These are phyloP conservation scores for Suillus sp. DNA, from an alignment of 768 basidiomycete species.

Conservation along the genomic window DNA sequence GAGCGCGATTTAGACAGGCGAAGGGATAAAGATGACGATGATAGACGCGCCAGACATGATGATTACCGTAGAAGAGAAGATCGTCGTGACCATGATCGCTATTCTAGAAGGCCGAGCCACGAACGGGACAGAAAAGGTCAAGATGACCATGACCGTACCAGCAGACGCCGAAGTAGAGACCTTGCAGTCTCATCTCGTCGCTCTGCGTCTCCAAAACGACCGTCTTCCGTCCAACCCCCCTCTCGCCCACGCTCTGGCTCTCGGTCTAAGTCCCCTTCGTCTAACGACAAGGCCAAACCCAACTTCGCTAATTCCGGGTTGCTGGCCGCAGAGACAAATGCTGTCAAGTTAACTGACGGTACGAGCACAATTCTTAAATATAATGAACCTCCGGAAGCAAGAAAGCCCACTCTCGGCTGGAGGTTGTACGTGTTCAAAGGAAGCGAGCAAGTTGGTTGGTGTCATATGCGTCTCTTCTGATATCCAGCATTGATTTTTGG, in stretches of 20 bases:
- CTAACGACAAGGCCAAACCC: constrained; percentile 73
- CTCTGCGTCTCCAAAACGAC: constrained; percentile 61
- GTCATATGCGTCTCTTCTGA: background rate
- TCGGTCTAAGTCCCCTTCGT: constrained; percentile 43
- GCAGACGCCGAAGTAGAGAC: constrained; percentile 29
- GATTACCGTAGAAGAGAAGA: constrained; percentile 17
- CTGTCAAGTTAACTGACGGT: constrained; percentile 75
- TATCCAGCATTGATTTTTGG: constrained; percentile 7
- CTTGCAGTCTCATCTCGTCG: constrained; percentile 43
- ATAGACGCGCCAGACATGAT: constrained; percentile 13
- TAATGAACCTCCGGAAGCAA: constrained; percentile 97
- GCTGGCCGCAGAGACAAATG: constrained; percentile 95
- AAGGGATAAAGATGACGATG: constrained; percentile 27
- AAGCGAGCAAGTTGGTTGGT: constrained; percentile 85
- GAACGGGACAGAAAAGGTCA: constrained; percentile 47
- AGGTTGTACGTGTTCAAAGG: constrained; percentile 98
- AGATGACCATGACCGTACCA: constrained; percentile 34
- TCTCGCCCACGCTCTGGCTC: constrained; percentile 37
- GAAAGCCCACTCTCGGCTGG: constrained; percentile 90
- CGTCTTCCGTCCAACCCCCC: constrained; percentile 32
- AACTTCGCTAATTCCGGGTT: constrained; percentile 89
- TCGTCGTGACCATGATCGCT: constrained; percentile 15
- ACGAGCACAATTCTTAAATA: constrained; percentile 88
- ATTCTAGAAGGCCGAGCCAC: constrained; percentile 37
- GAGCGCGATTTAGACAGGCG: constrained; percentile 18